phyloP scores from a whole-genome alignment of 116 monocot genomes.

The Dioscorea cayenensis region DNA sequence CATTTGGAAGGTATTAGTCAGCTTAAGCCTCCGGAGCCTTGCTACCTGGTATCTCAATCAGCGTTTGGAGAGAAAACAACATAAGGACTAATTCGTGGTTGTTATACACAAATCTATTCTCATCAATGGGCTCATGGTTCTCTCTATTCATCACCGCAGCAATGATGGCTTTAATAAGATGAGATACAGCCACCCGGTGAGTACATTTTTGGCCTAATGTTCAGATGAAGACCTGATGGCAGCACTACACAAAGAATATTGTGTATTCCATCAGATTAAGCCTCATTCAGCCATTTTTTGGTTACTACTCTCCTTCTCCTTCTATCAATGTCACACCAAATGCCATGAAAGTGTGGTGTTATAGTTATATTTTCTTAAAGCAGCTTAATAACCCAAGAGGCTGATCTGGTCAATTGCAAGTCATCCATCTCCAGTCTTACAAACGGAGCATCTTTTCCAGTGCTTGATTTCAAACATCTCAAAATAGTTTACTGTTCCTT shows the following conservation, averaged over 20 bases:
- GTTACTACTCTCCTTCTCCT: too few relatives aligned
- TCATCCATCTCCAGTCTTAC: not conserved
- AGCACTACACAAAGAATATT: not conserved
- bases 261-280: not conserved
- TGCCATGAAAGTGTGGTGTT: not conserved
- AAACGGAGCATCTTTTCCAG: not conserved
- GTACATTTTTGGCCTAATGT: not conserved
- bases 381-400: not conserved
- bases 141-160: not conserved
- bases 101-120: not conserved
- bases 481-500: not conserved
- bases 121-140: not conserved
- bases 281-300: not conserved
- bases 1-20: constrained; percentile 69
- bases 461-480: not conserved
- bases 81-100: constrained; percentile 33
- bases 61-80: constrained; percentile 56
- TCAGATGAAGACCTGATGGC: not conserved
- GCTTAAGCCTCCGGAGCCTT: constrained; percentile 47
- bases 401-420: too few relatives aligned
- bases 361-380: not conserved
- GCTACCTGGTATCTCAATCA: constrained; percentile 83
- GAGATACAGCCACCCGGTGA: not conserved
- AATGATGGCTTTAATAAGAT: not conserved
- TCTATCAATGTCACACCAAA: too few relatives aligned